Base-by-base conservation (phyloP, 768 basidiomycete genomes). In the Pulveroboletus sp. region DNA sequence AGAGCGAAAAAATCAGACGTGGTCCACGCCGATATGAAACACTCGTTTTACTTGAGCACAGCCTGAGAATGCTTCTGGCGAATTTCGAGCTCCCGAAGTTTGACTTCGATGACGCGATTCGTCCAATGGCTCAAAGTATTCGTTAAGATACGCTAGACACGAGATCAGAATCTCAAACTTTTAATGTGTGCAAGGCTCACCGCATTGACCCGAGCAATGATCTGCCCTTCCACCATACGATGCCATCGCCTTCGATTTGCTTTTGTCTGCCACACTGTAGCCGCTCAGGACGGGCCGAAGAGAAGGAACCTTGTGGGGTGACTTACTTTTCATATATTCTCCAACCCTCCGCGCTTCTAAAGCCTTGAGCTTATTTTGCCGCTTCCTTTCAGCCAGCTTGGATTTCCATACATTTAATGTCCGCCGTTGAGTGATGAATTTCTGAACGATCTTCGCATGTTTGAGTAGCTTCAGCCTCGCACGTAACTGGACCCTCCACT, bases 81-180 rank as follows among this genome's bases (percentile, higher is more conserved):
- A 17, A 80, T 74, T 39, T 86, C 79, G n/a, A 88, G 62, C 63
- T 89, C 87, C 26, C 82, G 79, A 44, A 82, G 74, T 61, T 90
- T 92, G 42, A 87, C 65, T 41, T 81, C 81, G 49, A 90, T 85
- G 8, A 89, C 82, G 6, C 80, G 77, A 55, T 82, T 81, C 9
- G 81, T 88, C 89, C 89, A 93, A 35, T 62, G 69, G 17, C 68
- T 63, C 48, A 92, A 63, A 3, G 74, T 59, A 37, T 68, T 61
- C n/a, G 68, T 65, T 52, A 82, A 56, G 42, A 79, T 66, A 45
- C 81, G 78, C 87, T 89, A 51, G 37, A 43, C 31, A 49, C 30
- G 7, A 19, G 27, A 22, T 54, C 34, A 57, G 31, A 37, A 50
- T 40, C 38, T 38, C 24, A 29, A 16, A 5, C 23, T 43, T 47